Evolutionary conservation across 1,284 basidiomycete genomes (phyloP).

Genomic region (Ceratobasidium sp.): DNA sequence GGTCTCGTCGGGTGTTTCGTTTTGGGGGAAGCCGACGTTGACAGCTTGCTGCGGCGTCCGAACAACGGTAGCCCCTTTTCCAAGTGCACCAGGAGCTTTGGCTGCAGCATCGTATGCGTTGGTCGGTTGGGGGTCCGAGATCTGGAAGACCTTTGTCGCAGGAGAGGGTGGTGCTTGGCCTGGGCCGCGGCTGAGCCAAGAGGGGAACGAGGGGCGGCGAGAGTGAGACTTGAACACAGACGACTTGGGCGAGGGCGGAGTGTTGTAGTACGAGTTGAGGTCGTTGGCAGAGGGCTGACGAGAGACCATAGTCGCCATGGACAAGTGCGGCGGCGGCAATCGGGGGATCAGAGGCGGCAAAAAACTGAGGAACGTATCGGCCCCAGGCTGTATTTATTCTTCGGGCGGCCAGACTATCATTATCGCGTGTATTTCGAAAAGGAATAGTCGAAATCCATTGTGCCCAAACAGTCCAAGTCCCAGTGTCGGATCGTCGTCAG

Average conservation of each 20-base stretch:
- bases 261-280: background rate
- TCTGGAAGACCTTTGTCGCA: slow-evolving; percentile 58
- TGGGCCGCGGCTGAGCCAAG: slow-evolving; percentile 48
- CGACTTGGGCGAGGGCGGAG: slow-evolving; percentile 32
- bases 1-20: slow-evolving; percentile 15
- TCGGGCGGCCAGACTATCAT: background rate
- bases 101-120: slow-evolving; percentile 45
- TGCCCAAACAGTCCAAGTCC: slow-evolving; percentile 33
- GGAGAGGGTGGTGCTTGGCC: slow-evolving; percentile 45
- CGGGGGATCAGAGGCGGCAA: background rate
- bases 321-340: background rate
- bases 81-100: slow-evolving; percentile 60
- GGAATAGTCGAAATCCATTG: slow-evolving; percentile 35
- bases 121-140: slow-evolving; percentile 67
- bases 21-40: background rate
- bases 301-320: slow-evolving; percentile 22
- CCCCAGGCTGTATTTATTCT: slow-evolving; percentile 4
- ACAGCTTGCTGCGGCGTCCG: slow-evolving; percentile 78
- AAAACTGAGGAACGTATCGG: background rate
- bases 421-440: background rate
- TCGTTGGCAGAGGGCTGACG: slow-evolving; percentile 21
- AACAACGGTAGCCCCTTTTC: slow-evolving; percentile 72
- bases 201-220: slow-evolving; percentile 39
- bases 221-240: slow-evolving; percentile 7
- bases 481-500: slow-evolving; percentile 33